phyloP scores from a whole-genome alignment of 1,284 basidiomycete species.

The Tylopilus sp. region DNA sequence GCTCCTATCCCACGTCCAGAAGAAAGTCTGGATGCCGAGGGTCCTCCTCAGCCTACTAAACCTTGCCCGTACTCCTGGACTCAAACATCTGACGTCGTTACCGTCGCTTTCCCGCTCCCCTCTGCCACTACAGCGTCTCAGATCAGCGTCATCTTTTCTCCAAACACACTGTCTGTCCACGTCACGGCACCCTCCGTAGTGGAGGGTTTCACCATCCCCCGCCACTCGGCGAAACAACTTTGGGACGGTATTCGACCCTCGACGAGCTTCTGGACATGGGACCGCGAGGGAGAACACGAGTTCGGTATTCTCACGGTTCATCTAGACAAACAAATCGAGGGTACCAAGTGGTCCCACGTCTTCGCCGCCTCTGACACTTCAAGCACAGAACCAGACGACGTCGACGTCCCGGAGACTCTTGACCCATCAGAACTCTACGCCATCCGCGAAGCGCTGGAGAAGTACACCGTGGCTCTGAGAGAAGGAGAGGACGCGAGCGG shows the following conservation, averaged over 20 bases:
- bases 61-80: constrained; percentile 88
- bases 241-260: constrained; percentile 75
- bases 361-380: constrained; percentile 51
- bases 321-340: constrained; percentile 77
- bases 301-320: constrained; percentile 78
- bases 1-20: constrained; percentile 60
- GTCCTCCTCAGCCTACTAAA: constrained; percentile 33
- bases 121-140: constrained; percentile 57
- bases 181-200: constrained; percentile 40
- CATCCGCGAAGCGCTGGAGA: constrained; percentile 79
- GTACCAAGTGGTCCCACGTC: constrained; percentile 81
- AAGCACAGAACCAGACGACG: constrained; percentile 42
- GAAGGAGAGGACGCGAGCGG: constrained; percentile 55
- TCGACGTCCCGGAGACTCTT: constrained; percentile 85
- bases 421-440: constrained; percentile 77
- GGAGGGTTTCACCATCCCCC: constrained; percentile 45
- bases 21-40: constrained; percentile 48
- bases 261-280: constrained; percentile 86
- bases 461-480: constrained; percentile 68
- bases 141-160: constrained; percentile 67
- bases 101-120: constrained; percentile 79
- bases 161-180: constrained; percentile 62
- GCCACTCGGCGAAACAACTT: constrained; percentile 59
- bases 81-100: constrained; percentile 79
- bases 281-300: constrained; percentile 62